Evolutionary conservation across 2,329 filamentous ascomycete genomes (phyloP).

Genomic region (Sarocladiaceae sp.): DNA sequence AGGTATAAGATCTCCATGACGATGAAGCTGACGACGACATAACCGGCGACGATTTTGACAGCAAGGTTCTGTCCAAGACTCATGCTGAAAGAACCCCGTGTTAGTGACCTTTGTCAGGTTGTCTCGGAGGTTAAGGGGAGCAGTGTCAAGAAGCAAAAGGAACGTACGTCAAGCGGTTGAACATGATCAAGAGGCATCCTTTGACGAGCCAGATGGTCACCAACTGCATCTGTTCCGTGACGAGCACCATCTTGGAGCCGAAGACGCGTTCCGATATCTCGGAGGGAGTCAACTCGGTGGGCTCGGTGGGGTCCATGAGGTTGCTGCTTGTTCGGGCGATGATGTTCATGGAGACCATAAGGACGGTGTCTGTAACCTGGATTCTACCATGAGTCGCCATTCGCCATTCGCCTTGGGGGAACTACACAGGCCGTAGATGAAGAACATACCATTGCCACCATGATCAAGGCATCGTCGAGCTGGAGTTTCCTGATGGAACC

Average conservation of each 20-base stretch:
- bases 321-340: conserved; percentile 49
- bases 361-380: conserved; percentile 43
- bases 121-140: background rate
- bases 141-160: background rate
- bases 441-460: conserved; percentile 12
- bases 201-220: conserved; percentile 50
- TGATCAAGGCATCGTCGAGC: conserved; percentile 11
- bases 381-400: background rate
- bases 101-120: background rate
- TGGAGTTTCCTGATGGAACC: conserved; percentile 12
- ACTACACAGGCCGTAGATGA: background rate
- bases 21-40: conserved; percentile 40
- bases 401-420: background rate
- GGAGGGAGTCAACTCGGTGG: conserved; percentile 36
- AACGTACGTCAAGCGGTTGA: conserved; percentile 45
- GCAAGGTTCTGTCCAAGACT: conserved; percentile 39
- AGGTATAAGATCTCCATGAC: conserved; percentile 44
- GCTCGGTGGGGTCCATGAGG: conserved; percentile 44
- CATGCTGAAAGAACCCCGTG: conserved; percentile 23
- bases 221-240: conserved; percentile 56
- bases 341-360: conserved; percentile 50
- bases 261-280: conserved; percentile 34
- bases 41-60: conserved; percentile 42
- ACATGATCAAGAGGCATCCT: conserved; percentile 50
- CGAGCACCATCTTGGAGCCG: conserved; percentile 55